Evolutionary conservation across 352 stramenopile genomes (phyloP).

Genomic region (Globisporangium rhizosaccharum): DNA sequence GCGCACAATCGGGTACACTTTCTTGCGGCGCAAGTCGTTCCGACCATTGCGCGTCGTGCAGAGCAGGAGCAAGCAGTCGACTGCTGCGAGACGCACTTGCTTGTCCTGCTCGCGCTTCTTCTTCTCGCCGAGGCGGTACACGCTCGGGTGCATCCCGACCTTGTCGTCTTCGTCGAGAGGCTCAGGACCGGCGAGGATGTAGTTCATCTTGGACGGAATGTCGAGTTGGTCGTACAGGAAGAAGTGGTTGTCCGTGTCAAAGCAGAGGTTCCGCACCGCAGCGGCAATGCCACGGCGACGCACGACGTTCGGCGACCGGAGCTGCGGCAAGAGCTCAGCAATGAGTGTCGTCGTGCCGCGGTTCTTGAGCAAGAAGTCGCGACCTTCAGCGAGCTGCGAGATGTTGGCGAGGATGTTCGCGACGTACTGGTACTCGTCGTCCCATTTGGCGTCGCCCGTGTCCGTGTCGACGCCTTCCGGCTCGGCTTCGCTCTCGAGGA

Average conservation of each 20-base stretch:
- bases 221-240: slow-evolving; percentile 85
- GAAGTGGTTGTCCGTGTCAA: slow-evolving; percentile 87
- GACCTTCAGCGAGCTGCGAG: slow-evolving; percentile 73
- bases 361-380: slow-evolving; percentile 72
- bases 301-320: slow-evolving; percentile 80
- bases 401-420: slow-evolving; percentile 84
- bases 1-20: slow-evolving; percentile 83
- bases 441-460: slow-evolving; percentile 77
- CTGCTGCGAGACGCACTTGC: slow-evolving; percentile 57
- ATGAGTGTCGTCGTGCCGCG: slow-evolving; percentile 61
- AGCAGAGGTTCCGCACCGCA: slow-evolving; percentile 80
- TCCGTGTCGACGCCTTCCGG: slow-evolving; percentile 63
- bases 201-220: slow-evolving; percentile 74
- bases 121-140: slow-evolving; percentile 73
- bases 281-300: slow-evolving; percentile 65
- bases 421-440: slow-evolving; percentile 87
- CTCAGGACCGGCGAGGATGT: slow-evolving; percentile 67
- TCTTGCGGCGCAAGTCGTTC: slow-evolving; percentile 77
- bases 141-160: slow-evolving; percentile 67
- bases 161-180: slow-evolving; percentile 75
- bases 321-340: slow-evolving; percentile 57
- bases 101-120: slow-evolving; percentile 81
- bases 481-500: slow-evolving; percentile 70
- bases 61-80: slow-evolving; percentile 72
- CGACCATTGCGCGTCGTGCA: slow-evolving; percentile 76